Evolutionary conservation across 2,329 filamentous ascomycete species (phyloP).

Genomic region (Colletotrichum cordylinicola): DNA sequence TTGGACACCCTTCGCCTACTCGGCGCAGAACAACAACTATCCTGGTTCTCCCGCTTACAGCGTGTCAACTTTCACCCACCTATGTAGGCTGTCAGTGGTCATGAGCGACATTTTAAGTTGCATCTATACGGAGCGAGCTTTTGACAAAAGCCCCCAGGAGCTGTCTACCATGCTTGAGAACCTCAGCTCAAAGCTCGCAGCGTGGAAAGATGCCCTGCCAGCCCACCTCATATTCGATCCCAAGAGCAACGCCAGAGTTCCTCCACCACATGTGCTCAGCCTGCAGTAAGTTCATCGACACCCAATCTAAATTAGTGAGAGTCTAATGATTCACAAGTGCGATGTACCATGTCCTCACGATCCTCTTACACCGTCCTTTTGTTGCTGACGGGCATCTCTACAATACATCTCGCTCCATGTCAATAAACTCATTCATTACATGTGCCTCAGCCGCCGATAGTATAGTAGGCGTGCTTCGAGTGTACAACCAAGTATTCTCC

Average conservation of each 20-base stretch:
- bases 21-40: conserved; percentile 30
- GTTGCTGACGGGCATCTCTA: conserved; percentile 55
- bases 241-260: conserved; percentile 31
- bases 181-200: conserved; percentile 44
- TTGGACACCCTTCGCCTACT: conserved; percentile 52
- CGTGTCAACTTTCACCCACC: conserved; percentile 45
- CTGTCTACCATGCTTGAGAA: conserved; percentile 39
- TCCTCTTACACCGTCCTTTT: conserved; percentile 60
- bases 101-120: conserved; percentile 51
- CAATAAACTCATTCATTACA: conserved; percentile 47
- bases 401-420: conserved; percentile 42
- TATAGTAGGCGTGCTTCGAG: conserved; percentile 48
- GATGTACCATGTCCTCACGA: conserved; percentile 56
- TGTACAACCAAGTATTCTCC: conserved; percentile 50
- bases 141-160: conserved; percentile 36
- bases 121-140: conserved; percentile 49
- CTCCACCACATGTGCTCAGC: conserved; percentile 50
- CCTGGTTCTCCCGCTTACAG: conserved; percentile 44
- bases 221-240: conserved; percentile 44
- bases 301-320: rapidly evolving
- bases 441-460: conserved; percentile 51
- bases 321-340: conserved; percentile 31
- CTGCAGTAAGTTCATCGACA: conserved; percentile 35
- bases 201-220: conserved; percentile 48
- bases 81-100: conserved; percentile 51